A percentile compares a stretch with the other conserved stretches of the same genome.
phyloP scores from a whole-genome alignment of 2,329 filamentous ascomycete species.

The Passalora sequoiae region DNA sequence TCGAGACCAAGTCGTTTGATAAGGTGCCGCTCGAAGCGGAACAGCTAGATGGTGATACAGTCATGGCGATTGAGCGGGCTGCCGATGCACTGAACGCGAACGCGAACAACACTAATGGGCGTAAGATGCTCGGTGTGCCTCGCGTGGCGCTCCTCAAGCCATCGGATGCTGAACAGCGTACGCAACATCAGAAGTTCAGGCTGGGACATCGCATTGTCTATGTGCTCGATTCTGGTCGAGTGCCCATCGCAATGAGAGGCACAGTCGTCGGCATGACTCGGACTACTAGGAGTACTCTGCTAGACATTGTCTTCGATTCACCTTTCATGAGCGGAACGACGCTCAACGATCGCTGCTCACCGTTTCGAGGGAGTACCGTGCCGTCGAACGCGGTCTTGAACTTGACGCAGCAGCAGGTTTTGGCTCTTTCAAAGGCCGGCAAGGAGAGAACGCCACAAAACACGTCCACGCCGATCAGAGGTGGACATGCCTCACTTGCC shows the following conservation, averaged over 20 bases:
- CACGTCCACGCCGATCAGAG: slow-evolving; percentile 25
- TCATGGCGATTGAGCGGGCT: slow-evolving; percentile 70
- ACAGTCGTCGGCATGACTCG: slow-evolving; percentile 94
- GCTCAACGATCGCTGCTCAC: slow-evolving; percentile 79
- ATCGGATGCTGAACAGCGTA: slow-evolving; percentile 87
- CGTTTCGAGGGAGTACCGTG: slow-evolving; percentile 91
- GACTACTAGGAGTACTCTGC: slow-evolving; percentile 71
- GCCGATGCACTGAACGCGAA: slow-evolving; percentile 60
- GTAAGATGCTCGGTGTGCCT: slow-evolving; percentile 74
- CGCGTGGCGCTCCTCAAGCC: slow-evolving; percentile 85
- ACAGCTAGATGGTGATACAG: slow-evolving; percentile 87
- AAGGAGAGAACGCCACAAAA: slow-evolving; percentile 26
- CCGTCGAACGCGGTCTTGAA: slow-evolving; percentile 85
- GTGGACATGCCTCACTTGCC: slow-evolving; percentile 36
- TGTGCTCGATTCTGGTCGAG: slow-evolving; percentile 85
- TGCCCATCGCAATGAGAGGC: slow-evolving; percentile 84
- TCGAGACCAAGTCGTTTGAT: slow-evolving; percentile 88
- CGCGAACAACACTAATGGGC: slow-evolving; percentile 49
- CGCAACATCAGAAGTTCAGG: slow-evolving; percentile 75
- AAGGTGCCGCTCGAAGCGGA: slow-evolving; percentile 93
- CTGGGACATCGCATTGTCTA: slow-evolving; percentile 92
- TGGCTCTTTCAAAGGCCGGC: slow-evolving; percentile 50
- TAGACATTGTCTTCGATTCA: slow-evolving; percentile 90
- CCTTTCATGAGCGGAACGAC: slow-evolving; percentile 97
- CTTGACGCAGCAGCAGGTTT: slow-evolving; percentile 72